phyloP scores from a whole-genome alignment of 2,329 filamentous ascomycete genomes.

The Acephala macrosclerotiorum region DNA sequence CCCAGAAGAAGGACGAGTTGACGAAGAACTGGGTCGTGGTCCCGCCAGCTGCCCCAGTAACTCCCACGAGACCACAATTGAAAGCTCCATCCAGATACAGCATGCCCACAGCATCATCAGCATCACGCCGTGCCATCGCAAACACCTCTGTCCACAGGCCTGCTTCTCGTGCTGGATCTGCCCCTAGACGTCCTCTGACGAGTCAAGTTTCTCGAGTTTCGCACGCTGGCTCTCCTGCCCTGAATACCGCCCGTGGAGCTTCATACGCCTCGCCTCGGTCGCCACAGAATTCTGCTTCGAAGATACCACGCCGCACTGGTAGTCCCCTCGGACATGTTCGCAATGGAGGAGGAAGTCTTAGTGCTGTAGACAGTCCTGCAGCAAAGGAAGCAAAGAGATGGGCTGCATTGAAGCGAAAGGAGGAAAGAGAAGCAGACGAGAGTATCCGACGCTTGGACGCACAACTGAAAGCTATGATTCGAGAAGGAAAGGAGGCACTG shows the following conservation, averaged over 20 bases:
- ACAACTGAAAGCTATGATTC: conserved; percentile 84
- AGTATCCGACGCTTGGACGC: conserved; percentile 82
- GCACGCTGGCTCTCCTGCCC: conserved; percentile 53
- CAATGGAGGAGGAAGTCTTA: not conserved
- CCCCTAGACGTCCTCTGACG: conserved; percentile 29
- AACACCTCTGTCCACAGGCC: conserved; percentile 28
- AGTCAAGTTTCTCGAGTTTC: conserved; percentile 51
- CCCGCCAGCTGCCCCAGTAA: conserved; percentile 25
- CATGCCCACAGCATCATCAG: conserved; percentile 39
- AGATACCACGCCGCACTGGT: conserved; percentile 33
- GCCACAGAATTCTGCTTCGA: conserved; percentile 37
- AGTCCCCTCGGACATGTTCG: conserved; percentile 14
- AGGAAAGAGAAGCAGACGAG: conserved; percentile 80
- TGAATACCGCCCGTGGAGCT: conserved; percentile 54
- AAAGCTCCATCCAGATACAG: conserved; percentile 34
- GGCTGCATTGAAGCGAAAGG: conserved; percentile 73
- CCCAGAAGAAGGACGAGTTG: conserved; percentile 57
- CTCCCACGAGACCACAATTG: conserved; percentile 23
- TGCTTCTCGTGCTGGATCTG: conserved; percentile 38
- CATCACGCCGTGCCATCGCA: conserved; percentile 26
- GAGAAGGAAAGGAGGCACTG: conserved; percentile 85
- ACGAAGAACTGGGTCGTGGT: conserved; percentile 78
- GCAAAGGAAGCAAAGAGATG: conserved; percentile 75
- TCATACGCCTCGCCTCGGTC: conserved; percentile 61
- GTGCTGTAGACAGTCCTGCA: conserved; percentile 40